These are phyloP conservation scores for Ogataea saltuana DNA, from an alignment of 805 yeast species.

Conservation along the genomic window DNA sequence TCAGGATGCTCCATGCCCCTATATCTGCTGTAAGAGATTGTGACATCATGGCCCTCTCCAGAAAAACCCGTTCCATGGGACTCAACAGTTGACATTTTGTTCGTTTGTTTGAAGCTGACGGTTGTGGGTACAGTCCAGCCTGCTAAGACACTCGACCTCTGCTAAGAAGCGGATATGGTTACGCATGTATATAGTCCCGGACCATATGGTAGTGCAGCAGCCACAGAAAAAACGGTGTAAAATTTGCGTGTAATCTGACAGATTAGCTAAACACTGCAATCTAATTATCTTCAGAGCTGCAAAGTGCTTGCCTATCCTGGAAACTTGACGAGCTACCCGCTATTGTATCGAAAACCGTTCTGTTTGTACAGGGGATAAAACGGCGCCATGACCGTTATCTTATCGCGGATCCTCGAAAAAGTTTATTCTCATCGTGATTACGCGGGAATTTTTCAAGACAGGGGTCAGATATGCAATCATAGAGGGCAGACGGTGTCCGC, in stretches of 20 bases:
- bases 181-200: not conserved
- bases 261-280: not conserved
- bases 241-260: not conserved
- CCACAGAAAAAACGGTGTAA: not conserved
- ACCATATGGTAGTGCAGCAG: not conserved
- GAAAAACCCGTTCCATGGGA: constrained; percentile 3
- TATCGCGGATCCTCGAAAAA: constrained; percentile 2
- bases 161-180: too few relatives aligned
- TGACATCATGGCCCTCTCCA: constrained; percentile 17
- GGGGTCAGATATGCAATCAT: not conserved
- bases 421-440: not conserved
- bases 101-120: too few relatives aligned
- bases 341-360: not conserved
- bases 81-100: constrained; percentile 4
- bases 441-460: not conserved
- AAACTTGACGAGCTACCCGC: constrained; percentile 6
- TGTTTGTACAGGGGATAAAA: not conserved
- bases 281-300: not conserved
- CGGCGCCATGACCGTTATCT: constrained; percentile 3
- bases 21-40: constrained; percentile 20
- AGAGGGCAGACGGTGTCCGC: not conserved
- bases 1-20: constrained; percentile 18
- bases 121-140: too few relatives aligned
- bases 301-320: constrained; percentile 6
- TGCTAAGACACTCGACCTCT: too few relatives aligned